These are phyloP conservation scores for Leccinellum rugosiceps DNA, from an alignment of 768 basidiomycete species.

Conservation along the genomic window DNA sequence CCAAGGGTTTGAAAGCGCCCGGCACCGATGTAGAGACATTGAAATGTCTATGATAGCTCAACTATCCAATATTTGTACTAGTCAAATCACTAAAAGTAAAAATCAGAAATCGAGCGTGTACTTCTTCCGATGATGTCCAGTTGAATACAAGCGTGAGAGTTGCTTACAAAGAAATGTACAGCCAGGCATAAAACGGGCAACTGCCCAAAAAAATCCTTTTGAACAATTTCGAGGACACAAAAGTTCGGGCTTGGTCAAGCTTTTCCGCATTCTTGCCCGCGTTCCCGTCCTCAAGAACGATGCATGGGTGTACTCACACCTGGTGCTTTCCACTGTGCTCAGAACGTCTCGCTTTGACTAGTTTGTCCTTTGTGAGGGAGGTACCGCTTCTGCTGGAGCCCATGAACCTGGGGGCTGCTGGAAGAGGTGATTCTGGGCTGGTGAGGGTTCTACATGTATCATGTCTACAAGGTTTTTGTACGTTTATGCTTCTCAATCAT, in stretches of 20 bases:
- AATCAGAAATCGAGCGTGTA: no score
- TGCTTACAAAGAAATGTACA: slow-evolving; percentile 39
- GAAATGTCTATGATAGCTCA: no score
- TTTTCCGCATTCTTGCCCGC: slow-evolving; percentile 87
- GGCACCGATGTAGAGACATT: no score
- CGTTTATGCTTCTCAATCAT: no score
- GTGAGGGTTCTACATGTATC: slow-evolving; percentile 35
- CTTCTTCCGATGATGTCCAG: no score
- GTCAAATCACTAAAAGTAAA: no score
- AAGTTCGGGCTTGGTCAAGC: slow-evolving; percentile 89
- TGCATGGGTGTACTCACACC: slow-evolving; percentile 34
- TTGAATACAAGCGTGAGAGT: slow-evolving; percentile 34
- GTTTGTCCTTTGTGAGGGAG: slow-evolving; percentile 47
- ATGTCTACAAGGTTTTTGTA: no score
- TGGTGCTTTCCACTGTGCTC: slow-evolving; percentile 34
- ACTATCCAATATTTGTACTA: no score
- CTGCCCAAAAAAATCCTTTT: slow-evolving; percentile 14
- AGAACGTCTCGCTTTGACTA: slow-evolving; percentile 43
- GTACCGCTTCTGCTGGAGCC: slow-evolving; percentile 70
- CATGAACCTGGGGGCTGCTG: slow-evolving; percentile 50
- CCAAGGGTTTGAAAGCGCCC: no score
- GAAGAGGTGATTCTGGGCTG: slow-evolving; percentile 34
- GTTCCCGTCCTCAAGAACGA: slow-evolving; percentile 87
- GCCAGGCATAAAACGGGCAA: slow-evolving; percentile 14
- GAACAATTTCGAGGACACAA: slow-evolving; percentile 85